These are phyloP conservation scores for Peronospora farinosa DNA, from an alignment of 352 stramenopile species.

Conservation along the genomic window DNA sequence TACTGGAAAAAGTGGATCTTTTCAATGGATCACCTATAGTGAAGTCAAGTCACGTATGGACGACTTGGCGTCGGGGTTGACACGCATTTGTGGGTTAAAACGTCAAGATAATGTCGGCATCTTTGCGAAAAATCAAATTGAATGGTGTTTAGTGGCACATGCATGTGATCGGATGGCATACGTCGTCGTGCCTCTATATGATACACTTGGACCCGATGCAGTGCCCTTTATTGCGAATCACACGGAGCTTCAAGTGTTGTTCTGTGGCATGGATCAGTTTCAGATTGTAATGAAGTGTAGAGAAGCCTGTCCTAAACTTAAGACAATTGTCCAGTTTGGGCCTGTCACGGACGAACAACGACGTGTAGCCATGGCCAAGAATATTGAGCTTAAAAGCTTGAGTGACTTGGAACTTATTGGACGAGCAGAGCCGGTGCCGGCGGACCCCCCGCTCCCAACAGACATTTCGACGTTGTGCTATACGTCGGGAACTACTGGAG, in stretches of 20 bases:
- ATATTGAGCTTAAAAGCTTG: slow-evolving; percentile 38
- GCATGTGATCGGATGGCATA: slow-evolving; percentile 61
- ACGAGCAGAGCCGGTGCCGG: slow-evolving; percentile 32
- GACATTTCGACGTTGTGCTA: slow-evolving; percentile 94
- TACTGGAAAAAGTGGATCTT: slow-evolving; percentile 37
- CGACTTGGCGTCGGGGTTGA: slow-evolving; percentile 37
- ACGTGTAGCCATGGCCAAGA: slow-evolving; percentile 6
- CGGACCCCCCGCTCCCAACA: slow-evolving; percentile 41
- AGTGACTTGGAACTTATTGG: slow-evolving; percentile 36
- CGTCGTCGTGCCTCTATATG: slow-evolving; percentile 67
- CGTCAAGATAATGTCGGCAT: slow-evolving; percentile 53
- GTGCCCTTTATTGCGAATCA: slow-evolving; percentile 73
- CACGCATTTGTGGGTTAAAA: slow-evolving; percentile 25
- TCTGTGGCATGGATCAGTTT: slow-evolving; percentile 56
- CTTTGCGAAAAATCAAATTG: slow-evolving; percentile 64
- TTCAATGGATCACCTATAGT: slow-evolving; percentile 55
- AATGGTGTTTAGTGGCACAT: slow-evolving; percentile 56
- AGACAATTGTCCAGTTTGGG: slow-evolving; percentile 57
- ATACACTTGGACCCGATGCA: slow-evolving; percentile 66
- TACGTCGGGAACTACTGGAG: slow-evolving; percentile 93
- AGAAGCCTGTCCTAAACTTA: slow-evolving; percentile 29
- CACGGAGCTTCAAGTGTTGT: slow-evolving; percentile 50
- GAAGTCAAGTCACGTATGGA: slow-evolving; percentile 38
- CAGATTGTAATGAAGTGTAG: slow-evolving; percentile 52
- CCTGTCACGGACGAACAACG: slow-evolving; percentile 13